These are phyloP conservation scores for California macrophylla DNA, from an alignment of 441 rosid genomes.

Conservation along the genomic window DNA sequence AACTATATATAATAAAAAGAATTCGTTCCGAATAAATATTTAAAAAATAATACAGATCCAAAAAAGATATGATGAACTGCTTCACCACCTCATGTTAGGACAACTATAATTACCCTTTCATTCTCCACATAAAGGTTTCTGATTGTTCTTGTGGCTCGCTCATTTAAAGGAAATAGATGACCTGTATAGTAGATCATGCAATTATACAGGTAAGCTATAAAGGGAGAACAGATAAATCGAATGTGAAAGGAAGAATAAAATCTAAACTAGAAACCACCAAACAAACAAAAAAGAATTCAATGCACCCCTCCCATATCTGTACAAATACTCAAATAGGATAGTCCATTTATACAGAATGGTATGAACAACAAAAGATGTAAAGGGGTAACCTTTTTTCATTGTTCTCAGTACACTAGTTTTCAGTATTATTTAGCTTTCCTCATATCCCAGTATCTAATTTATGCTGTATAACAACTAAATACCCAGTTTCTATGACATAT, in stretches of 20 bases:
- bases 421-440: neutral
- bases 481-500: neutral
- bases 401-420: neutral
- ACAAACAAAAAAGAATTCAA: neutral
- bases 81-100: neutral
- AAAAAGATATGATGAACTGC: conserved; percentile 3
- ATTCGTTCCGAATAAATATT: neutral
- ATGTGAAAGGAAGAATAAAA: neutral
- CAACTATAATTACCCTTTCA: conserved; percentile 62
- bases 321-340: neutral
- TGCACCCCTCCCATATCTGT: neutral
- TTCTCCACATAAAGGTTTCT: conserved; percentile 82
- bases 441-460: neutral
- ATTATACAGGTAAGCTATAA: conserved; percentile 4
- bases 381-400: neutral
- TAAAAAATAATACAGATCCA: neutral
- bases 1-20: neutral
- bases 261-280: conserved; percentile 5
- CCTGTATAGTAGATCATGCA: conserved; percentile 33
- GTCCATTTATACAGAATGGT: neutral
- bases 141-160: conserved; percentile 85
- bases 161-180: conserved; percentile 62
- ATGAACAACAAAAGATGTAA: neutral
- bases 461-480: neutral
- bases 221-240: conserved; percentile 6